Percentiles rank a stretch among this genome's conserved stretches.
phyloP scores from a whole-genome alignment of 2,329 filamentous ascomycete genomes.

The Raffaelea arxii region DNA sequence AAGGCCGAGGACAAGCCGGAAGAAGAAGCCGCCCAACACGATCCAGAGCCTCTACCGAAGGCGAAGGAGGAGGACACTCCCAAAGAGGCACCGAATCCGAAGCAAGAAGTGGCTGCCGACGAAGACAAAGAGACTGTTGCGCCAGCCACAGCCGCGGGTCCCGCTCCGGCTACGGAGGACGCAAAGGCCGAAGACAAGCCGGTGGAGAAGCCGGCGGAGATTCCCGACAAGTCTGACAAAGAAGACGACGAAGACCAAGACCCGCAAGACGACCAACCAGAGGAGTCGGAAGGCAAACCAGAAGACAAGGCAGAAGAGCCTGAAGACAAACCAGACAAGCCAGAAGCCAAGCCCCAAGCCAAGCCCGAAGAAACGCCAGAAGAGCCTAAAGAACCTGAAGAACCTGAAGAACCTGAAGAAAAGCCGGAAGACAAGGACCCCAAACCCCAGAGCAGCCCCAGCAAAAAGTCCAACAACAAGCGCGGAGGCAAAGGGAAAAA shows the following conservation, averaged over 20 bases:
- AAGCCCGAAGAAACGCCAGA: not conserved
- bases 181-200: not conserved
- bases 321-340: not conserved
- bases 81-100: not conserved
- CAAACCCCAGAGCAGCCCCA: not conserved
- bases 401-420: not conserved
- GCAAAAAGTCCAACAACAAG: not conserved
- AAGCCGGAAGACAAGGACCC: not conserved
- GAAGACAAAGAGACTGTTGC: not conserved
- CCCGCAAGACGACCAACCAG: not conserved
- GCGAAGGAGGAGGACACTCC: not conserved
- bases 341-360: too few relatives aligned
- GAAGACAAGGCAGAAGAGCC: not conserved
- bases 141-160: too few relatives aligned
- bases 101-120: not conserved
- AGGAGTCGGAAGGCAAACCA: not conserved
- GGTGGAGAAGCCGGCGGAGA: not conserved
- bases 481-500: not conserved
- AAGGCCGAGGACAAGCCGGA: not conserved
- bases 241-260: not conserved
- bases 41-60: too few relatives aligned
- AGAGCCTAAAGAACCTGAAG: not conserved
- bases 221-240: not conserved
- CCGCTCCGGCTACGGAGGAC: not conserved
- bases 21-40: not conserved